Evolutionary conservation across 2,329 filamentous ascomycete genomes (phyloP).

Genomic region (Basipetospora chlamydospora): DNA sequence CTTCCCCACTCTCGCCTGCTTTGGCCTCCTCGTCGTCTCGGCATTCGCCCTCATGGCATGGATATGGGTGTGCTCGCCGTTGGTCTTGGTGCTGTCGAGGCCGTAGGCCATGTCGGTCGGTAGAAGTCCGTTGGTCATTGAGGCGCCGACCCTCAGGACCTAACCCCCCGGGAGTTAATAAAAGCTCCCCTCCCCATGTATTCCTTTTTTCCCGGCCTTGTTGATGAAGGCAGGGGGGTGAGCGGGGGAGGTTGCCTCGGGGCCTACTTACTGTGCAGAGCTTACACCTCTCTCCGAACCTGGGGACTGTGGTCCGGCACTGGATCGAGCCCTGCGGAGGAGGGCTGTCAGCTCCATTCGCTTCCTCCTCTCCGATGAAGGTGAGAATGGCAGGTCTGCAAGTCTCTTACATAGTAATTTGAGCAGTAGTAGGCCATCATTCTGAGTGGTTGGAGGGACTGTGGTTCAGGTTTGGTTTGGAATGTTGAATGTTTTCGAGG

Average conservation of each 20-base stretch:
- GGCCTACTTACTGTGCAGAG: constrained; percentile 17
- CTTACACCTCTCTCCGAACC: constrained; percentile 22
- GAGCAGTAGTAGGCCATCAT: constrained; percentile 21
- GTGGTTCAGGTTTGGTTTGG: too few species aligned
- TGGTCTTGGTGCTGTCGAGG: neutral
- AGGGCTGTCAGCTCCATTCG: neutral
- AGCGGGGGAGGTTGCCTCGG: neutral
- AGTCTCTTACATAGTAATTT: constrained; percentile 20
- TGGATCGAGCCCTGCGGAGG: constrained; percentile 18
- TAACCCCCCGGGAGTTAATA: too few species aligned
- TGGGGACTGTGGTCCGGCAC: constrained; percentile 21
- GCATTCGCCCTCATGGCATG: too few species aligned
- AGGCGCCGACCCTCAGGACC: constrained; percentile 7
- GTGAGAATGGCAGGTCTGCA: neutral
- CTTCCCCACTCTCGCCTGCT: neutral
- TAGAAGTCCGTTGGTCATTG: constrained; percentile 3
- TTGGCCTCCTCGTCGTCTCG: neutral
- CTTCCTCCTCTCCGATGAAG: neutral
- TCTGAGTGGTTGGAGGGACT: too few species aligned
- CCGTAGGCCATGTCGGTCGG: constrained; percentile 1
- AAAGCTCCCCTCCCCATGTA: too few species aligned
- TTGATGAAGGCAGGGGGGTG: neutral
- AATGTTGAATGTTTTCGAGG: too few species aligned
- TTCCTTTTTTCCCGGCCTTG: neutral
- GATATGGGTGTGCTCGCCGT: too few species aligned